Evolutionary conservation across 805 yeast genomes (phyloP).

Genomic region (Blastobotrys chiropterorum): DNA sequence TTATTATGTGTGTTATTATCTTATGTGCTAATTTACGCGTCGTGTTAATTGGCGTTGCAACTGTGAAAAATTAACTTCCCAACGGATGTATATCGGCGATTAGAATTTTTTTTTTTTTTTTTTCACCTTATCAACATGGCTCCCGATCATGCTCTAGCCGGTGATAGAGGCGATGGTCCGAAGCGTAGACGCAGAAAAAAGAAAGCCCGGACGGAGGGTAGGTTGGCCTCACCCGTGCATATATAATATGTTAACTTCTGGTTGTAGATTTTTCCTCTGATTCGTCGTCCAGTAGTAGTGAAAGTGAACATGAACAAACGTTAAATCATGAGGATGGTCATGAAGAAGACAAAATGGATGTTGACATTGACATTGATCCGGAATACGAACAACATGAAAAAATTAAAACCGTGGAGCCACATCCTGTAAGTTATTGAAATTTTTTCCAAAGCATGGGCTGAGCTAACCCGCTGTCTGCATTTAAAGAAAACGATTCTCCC

Average conservation of each 20-base stretch:
- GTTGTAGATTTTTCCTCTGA: slow-evolving; percentile 19
- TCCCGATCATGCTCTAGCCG: background rate
- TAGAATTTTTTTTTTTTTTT: background rate
- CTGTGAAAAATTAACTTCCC: background rate
- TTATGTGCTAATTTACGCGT: background rate
- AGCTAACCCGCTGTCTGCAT: slow-evolving; percentile 5
- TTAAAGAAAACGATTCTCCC: slow-evolving; percentile 12
- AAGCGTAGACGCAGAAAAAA: slow-evolving; percentile 21
- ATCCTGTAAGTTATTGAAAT: background rate
- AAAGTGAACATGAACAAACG: slow-evolving; percentile 3
- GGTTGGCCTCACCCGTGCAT: background rate
- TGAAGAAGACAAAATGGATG: slow-evolving; percentile 5
- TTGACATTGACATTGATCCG: slow-evolving; percentile 12
- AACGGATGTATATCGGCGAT: background rate
- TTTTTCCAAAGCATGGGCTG: no score
- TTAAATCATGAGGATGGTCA: background rate
- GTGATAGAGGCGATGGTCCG: slow-evolving; percentile 1
- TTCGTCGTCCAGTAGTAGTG: slow-evolving; percentile 13
- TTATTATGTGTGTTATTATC: background rate
- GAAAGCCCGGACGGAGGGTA: slow-evolving; percentile 25
- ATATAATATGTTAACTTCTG: slow-evolving; percentile 1
- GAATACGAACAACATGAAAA: slow-evolving; percentile 8
- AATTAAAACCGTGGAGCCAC: slow-evolving; percentile 17
- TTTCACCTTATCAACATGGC: background rate
- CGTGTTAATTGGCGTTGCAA: background rate